These are phyloP conservation scores for Clausena lansium DNA, from an alignment of 345 rosid genomes.

Conservation along the genomic window DNA sequence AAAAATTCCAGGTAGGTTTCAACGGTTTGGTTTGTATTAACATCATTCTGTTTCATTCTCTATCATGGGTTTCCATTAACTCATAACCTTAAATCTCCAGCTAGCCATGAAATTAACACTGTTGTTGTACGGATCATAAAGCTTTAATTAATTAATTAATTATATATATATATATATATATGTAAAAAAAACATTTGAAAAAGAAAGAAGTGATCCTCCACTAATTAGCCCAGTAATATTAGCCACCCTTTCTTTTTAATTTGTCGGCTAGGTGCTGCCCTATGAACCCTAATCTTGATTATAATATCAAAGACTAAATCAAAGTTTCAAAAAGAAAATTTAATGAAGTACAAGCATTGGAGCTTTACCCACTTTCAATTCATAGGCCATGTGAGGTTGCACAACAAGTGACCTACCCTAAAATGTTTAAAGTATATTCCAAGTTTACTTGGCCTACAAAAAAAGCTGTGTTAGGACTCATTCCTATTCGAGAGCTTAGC, in stretches of 20 bases:
- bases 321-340: too few relatives aligned
- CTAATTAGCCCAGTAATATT: constrained; percentile 24
- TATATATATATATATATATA: too few relatives aligned
- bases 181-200: neutral
- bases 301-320: neutral
- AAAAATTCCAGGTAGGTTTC: neutral
- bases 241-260: neutral
- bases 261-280: constrained; percentile 47
- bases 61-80: constrained; percentile 6
- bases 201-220: constrained; percentile 46
- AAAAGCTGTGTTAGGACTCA: constrained; percentile 18
- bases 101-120: neutral
- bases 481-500: constrained; percentile 10
- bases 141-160: too few relatives aligned
- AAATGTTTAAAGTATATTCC: constrained; percentile 20
- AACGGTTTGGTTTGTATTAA: constrained; percentile 18
- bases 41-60: constrained; percentile 11
- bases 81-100: neutral
- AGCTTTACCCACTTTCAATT: neutral
- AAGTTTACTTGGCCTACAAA: constrained; percentile 1
- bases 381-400: constrained; percentile 31
- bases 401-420: constrained; percentile 31
- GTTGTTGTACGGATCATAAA: constrained; percentile 18
- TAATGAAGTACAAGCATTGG: neutral
- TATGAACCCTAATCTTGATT: neutral